These are phyloP conservation scores for Colletotrichum zoysiae DNA, from an alignment of 2,329 filamentous ascomycete genomes.

Conservation along the genomic window DNA sequence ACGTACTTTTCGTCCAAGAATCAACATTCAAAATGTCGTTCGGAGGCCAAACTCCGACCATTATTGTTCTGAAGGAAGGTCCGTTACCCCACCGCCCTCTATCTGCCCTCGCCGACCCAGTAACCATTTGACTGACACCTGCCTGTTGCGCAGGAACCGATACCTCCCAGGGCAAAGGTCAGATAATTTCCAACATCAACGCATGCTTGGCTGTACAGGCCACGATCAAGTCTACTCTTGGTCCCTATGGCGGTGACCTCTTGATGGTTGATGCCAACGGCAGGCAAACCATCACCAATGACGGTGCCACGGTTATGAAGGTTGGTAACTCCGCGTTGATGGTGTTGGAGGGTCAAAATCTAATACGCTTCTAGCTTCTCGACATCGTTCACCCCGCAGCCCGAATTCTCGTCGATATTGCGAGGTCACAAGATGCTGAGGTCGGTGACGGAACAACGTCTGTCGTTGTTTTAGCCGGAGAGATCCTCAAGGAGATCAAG, in stretches of 20 bases:
- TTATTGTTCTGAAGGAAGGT: conserved; percentile 98
- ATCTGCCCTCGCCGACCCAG: conserved; percentile 46
- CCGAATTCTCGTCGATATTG: conserved; percentile 97
- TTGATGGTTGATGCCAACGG: conserved; percentile 97
- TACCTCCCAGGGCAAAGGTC: conserved; percentile 94
- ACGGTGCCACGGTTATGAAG: conserved; percentile 99
- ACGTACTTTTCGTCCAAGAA: conserved; percentile 16
- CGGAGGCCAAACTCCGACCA: conserved; percentile 96
- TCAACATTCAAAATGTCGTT: conserved; percentile 80
- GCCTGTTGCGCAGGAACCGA: conserved; percentile 80
- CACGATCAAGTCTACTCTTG: conserved; percentile 95
- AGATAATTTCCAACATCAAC: conserved; percentile 98
- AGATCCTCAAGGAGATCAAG: conserved; percentile 96
- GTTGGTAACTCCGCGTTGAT: conserved; percentile 59
- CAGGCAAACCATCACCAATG: conserved; percentile 97
- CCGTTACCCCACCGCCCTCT: conserved; percentile 59
- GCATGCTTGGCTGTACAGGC: conserved; percentile 95
- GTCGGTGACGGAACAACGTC: conserved; percentile 98
- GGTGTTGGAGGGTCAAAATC: not conserved
- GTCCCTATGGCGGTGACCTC: conserved; percentile 96
- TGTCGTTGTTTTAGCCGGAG: conserved; percentile 96
- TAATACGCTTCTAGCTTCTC: conserved; percentile 73
- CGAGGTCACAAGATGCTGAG: conserved; percentile 98
- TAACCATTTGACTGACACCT: conserved; percentile 38
- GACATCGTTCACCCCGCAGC: conserved; percentile 98